These are phyloP conservation scores for Amauroascus niger DNA, from an alignment of 2,329 filamentous ascomycete genomes.

Conservation along the genomic window DNA sequence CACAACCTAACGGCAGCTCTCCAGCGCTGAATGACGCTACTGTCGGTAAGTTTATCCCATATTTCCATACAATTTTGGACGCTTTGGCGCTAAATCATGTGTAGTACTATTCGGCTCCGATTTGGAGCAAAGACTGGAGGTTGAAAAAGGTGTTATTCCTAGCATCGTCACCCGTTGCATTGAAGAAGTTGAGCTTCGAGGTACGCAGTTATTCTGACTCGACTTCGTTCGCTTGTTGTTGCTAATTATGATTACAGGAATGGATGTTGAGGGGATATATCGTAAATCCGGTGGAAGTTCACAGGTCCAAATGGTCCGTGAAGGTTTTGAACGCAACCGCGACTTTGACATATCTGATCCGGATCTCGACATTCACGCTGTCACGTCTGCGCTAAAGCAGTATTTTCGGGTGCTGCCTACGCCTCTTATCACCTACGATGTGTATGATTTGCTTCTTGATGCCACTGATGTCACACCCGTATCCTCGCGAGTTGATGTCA, in stretches of 20 bases:
- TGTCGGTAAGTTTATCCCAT: slow-evolving; percentile 30
- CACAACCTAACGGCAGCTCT: slow-evolving; percentile 37
- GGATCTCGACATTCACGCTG: slow-evolving; percentile 86
- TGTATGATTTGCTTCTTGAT: slow-evolving; percentile 83
- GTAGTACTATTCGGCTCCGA: slow-evolving; percentile 77
- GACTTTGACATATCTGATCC: slow-evolving; percentile 91
- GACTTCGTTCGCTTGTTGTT: not conserved
- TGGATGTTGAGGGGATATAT: slow-evolving; percentile 97
- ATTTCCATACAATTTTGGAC: not conserved
- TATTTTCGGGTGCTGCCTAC: slow-evolving; percentile 90
- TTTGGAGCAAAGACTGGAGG: slow-evolving; percentile 72
- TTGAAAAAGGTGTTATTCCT: slow-evolving; percentile 80
- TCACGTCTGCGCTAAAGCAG: slow-evolving; percentile 92
- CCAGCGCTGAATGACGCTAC: slow-evolving; percentile 27
- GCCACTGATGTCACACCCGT: slow-evolving; percentile 52
- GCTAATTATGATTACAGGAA: slow-evolving; percentile 39
- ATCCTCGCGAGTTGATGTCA: slow-evolving; percentile 57
- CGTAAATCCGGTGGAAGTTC: slow-evolving; percentile 91
- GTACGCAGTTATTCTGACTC: slow-evolving; percentile 32
- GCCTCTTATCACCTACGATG: slow-evolving; percentile 81
- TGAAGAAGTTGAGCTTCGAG: slow-evolving; percentile 87
- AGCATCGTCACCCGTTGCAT: slow-evolving; percentile 88
- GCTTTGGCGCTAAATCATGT: slow-evolving; percentile 9
- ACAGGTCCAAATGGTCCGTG: slow-evolving; percentile 80
- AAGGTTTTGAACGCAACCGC: slow-evolving; percentile 70